A percentile compares a stretch with the other conserved stretches of the same genome.
phyloP scores from a whole-genome alignment of 305 asterid species.

The Solanum hybrid region DNA sequence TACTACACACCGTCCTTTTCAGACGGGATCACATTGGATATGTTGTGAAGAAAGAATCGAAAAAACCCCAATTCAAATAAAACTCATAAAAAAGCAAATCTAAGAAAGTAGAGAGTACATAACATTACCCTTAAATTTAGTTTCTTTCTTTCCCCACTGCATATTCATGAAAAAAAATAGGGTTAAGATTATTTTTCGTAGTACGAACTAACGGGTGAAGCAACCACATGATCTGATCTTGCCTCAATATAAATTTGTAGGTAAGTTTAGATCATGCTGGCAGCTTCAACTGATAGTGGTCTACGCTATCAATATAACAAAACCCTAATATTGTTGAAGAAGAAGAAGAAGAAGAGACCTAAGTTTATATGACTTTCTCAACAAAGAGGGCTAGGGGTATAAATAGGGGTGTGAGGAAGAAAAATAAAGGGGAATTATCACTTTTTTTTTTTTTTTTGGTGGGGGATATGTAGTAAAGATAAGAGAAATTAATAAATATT shows the following conservation, averaged over 20 bases:
- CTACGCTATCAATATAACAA: slow-evolving; percentile 25
- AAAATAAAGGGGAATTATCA: slow-evolving; percentile 9
- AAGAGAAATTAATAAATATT: slow-evolving; percentile 21
- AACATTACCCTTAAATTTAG: background rate
- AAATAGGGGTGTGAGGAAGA: slow-evolving; percentile 42
- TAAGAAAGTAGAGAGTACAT: background rate
- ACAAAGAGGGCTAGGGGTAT: slow-evolving; percentile 28
- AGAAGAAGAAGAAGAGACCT: background rate
- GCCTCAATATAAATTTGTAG: slow-evolving; percentile 16
- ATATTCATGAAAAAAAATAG: background rate
- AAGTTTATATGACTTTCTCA: slow-evolving; percentile 1
- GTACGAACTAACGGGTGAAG: slow-evolving; percentile 64
- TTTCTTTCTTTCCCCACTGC: background rate
- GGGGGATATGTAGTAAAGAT: slow-evolving; percentile 16
- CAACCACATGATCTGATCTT: slow-evolving; percentile 85
- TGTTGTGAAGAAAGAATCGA: background rate
- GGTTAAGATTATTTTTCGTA: slow-evolving; percentile 14
- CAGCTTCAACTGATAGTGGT: slow-evolving; percentile 51
- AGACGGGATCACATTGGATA: background rate
- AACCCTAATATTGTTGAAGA: background rate
- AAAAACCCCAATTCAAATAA: background rate
- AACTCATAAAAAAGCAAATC: background rate
- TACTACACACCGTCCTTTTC: background rate
- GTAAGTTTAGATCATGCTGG: slow-evolving; percentile 55
- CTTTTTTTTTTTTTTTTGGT: background rate